Conservation (phyloP, 176 grass and related monocot species). For the Lolium rigidum region DNA sequence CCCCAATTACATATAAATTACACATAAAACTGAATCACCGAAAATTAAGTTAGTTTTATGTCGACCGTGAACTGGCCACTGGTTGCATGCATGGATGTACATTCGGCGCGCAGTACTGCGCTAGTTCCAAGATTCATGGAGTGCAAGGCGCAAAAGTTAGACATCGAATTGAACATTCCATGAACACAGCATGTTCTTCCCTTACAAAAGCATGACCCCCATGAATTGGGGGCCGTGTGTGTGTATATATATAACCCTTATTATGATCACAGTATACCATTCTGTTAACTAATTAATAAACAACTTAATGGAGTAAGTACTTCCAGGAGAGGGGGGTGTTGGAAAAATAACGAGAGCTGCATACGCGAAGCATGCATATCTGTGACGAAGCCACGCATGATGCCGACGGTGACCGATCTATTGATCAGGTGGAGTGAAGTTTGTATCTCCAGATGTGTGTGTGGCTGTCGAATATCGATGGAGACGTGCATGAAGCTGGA, state of each 20-base stretch:
- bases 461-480: not conserved
- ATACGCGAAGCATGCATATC: conserved; percentile 3
- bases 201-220: conserved; percentile 22
- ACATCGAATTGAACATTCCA: not conserved
- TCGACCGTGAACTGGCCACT: no score
- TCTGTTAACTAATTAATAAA: conserved; percentile 34
- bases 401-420: conserved; percentile 38
- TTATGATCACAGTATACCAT: conserved; percentile 51
- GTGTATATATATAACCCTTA: conserved; percentile 28
- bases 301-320: conserved; percentile 29
- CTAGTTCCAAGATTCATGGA: not conserved
- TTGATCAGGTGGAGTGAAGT: conserved; percentile 32
- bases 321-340: not conserved
- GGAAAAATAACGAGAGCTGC: not conserved
- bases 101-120: no score
- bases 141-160: not conserved
- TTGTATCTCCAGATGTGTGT: not conserved
- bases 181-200: not conserved
- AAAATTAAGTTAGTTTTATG: no score
- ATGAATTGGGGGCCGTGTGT: conserved; percentile 5
- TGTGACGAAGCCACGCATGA: conserved; percentile 19
- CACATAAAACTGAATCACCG: no score
- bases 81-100: not conserved
- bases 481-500: not conserved
- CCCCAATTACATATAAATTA: no score